Base-by-base conservation (phyloP, 768 basidiomycete genomes). In the Mycena polygramma region DNA sequence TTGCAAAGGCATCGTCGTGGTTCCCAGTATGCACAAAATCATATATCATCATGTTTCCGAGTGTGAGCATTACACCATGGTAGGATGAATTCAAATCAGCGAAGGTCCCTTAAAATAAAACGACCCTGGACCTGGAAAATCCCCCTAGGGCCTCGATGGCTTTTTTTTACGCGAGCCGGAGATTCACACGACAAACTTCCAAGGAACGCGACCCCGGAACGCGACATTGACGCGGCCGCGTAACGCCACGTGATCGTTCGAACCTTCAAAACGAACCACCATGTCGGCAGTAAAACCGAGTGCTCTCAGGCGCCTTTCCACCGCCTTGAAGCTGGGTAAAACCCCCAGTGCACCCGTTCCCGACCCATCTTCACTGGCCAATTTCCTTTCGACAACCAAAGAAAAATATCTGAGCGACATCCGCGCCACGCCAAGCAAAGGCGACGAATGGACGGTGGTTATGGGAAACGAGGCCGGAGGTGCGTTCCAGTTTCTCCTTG, bases 401-500 rank as follows among this genome's bases (percentile, higher is more conserved):
- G 76, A 81, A 30, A 81, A 77, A 30, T 98, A 94, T 75, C 79
- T 96, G 24, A 77, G 75, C 20, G 92, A 91, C 57, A 74, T 91
- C 20, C 77, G 82, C 30, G 81, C 81, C 1, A 77, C 77, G 20
- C 80, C 81, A 11, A 83, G 83, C 1, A 84, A 85, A 48, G 86
- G 83, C 0, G 73, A 78, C 8, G 87, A 90, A 55, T 99, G 96
- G 97, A 92, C 89, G 0, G 85, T 98, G 7, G 92, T 91, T 0
- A 94, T 96, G 91, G 97, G 97, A 0, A 99, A 99, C 79, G 97
- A 99, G 81, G 95, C 97, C 17, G 97, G 97, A 76, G 97, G 97
- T 97, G 78, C 67, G 82, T 75, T 22, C 35, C n/a, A 22, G 22
- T 19, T 61, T 35, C 41, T 41, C 41, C 49, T 59, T 30, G 22